Evolutionary conservation across 2,329 filamentous ascomycete genomes (phyloP).

Genomic region (Tolypocladium pustulatum): DNA sequence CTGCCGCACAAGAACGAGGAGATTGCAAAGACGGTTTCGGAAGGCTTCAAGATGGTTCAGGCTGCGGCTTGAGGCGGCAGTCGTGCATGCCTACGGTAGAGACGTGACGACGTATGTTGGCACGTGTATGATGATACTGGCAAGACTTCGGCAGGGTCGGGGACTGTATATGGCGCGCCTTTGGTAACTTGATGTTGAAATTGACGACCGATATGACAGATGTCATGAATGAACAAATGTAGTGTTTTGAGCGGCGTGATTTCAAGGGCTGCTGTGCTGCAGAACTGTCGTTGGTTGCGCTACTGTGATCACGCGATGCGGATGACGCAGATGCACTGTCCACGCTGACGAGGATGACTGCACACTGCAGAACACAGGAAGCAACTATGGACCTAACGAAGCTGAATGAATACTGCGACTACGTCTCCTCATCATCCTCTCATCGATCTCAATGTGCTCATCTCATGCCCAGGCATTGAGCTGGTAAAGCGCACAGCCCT

Average conservation of each 20-base stretch:
- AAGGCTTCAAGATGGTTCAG: slow-evolving; percentile 66
- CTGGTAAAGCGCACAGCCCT: not conserved
- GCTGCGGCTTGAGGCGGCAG: slow-evolving; percentile 36
- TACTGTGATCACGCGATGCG: not conserved
- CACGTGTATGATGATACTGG: not conserved
- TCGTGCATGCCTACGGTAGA: not conserved
- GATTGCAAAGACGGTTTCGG: slow-evolving; percentile 64
- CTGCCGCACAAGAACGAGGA: slow-evolving; percentile 91
- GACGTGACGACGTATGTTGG: not conserved
- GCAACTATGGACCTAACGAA: too few relatives aligned
- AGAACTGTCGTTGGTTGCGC: not conserved
- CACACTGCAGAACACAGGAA: too few relatives aligned
- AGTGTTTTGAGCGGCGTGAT: not conserved
- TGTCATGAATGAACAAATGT: not conserved
- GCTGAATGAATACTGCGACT: too few relatives aligned
- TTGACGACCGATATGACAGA: not conserved
- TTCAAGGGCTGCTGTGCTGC: not conserved
- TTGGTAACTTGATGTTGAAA: not conserved
- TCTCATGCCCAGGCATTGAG: not conserved
- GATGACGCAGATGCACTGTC: not conserved
- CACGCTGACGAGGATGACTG: too few relatives aligned
- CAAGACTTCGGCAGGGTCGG: not conserved
- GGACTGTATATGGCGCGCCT: not conserved
- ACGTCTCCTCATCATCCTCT: too few relatives aligned
- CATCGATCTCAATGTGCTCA: not conserved